phyloP scores from a whole-genome alignment of 2,329 filamentous ascomycete species.

The Botrytis fabae region DNA sequence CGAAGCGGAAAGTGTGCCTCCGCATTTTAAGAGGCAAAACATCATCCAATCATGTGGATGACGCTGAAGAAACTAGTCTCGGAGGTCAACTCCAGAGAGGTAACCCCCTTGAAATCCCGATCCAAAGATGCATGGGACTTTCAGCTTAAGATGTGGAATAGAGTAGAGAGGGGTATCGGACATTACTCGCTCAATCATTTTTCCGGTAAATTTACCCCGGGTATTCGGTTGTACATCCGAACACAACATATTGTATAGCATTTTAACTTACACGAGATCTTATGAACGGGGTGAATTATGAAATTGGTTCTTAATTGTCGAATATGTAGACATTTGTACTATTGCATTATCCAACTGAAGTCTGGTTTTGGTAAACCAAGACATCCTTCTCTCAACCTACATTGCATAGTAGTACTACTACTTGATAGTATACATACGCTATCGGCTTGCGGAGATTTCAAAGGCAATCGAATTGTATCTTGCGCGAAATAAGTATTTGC shows the following conservation, averaged over 20 bases:
- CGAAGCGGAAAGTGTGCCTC: constrained; percentile 20
- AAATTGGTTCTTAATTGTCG: background rate
- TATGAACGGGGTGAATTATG: background rate
- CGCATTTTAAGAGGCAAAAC: background rate
- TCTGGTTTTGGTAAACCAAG: background rate
- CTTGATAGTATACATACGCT: background rate
- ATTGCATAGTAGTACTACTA: background rate
- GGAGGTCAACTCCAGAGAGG: background rate
- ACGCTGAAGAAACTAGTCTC: background rate
- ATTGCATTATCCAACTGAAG: background rate
- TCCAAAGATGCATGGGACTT: background rate
- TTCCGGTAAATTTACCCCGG: background rate
- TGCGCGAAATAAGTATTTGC: background rate
- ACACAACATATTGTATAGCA: background rate
- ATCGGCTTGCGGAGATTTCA: background rate
- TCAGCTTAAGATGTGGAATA: background rate
- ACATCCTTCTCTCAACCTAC: background rate
- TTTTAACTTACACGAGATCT: background rate
- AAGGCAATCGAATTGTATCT: background rate
- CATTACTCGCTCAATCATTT: background rate
- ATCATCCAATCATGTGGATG: background rate
- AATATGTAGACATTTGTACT: background rate
- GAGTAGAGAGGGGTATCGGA: constrained; percentile 16
- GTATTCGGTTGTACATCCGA: constrained; percentile 7
- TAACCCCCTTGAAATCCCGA: background rate